Conservation (phyloP, 208 protist species). For the Acanthamoeba castellanii region DNA sequence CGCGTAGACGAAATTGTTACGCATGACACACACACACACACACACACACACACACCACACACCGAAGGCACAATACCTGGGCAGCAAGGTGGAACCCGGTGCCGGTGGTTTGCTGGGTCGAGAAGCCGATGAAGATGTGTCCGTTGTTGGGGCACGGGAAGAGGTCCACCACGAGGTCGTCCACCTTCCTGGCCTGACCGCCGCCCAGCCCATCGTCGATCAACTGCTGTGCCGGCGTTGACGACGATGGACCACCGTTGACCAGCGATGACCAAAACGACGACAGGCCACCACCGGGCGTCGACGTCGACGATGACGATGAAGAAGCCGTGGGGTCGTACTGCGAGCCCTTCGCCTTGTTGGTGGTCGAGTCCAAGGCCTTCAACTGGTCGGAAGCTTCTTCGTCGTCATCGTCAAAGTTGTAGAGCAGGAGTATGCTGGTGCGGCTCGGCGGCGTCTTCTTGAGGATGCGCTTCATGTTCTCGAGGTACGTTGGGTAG, state of each 20-base stretch:
- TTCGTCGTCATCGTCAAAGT: background rate
- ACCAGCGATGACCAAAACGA: constrained; percentile 2
- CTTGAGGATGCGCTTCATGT: constrained; percentile 48
- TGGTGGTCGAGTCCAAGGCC: background rate
- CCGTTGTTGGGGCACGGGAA: constrained; percentile 41
- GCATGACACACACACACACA: background rate
- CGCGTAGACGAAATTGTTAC: background rate
- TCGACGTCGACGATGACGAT: background rate
- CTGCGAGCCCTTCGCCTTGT: background rate
- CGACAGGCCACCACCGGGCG: background rate
- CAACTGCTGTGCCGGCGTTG: background rate
- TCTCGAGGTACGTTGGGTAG: constrained; percentile 13
- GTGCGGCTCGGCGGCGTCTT: constrained; percentile 34
- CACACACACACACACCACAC: no score
- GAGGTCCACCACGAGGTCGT: constrained; percentile 42
- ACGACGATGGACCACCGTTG: background rate
- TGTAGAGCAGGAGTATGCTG: constrained; percentile 51
- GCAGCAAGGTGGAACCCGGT: constrained; percentile 39
- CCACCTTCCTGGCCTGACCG: background rate
- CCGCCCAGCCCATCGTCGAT: background rate
- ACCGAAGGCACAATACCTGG: background rate
- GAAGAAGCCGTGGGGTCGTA: no score
- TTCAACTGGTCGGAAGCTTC: background rate
- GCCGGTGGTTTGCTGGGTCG: constrained; percentile 42
- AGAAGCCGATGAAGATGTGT: constrained; percentile 69